A percentile compares a stretch with the other conserved stretches of the same genome.
phyloP scores from a whole-genome alignment of 2,329 filamentous ascomycete genomes.

The Botryosphaeria dothidea region DNA sequence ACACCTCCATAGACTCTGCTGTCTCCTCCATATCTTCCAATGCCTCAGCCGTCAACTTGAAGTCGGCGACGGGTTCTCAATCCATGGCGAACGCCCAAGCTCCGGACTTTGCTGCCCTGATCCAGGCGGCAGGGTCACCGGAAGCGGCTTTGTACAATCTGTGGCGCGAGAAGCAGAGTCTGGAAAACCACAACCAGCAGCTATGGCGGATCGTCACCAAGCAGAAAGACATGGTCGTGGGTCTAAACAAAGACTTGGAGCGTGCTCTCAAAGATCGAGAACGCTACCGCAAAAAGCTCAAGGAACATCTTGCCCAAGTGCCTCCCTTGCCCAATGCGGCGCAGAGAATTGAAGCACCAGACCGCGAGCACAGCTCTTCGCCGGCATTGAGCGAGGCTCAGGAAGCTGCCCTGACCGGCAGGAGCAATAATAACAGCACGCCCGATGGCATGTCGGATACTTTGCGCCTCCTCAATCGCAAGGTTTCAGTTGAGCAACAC shows the following conservation, averaged over 20 bases:
- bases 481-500: conserved; percentile 11
- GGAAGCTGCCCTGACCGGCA: conserved; percentile 10
- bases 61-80: conserved; percentile 23
- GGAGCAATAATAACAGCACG: conserved; percentile 13
- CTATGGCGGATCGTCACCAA: conserved; percentile 96
- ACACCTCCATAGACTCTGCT: conserved; percentile 90
- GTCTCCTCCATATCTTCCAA: conserved; percentile 64
- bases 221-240: conserved; percentile 89
- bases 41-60: conserved; percentile 59
- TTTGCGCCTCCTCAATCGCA: neutral
- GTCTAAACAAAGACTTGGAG: conserved; percentile 92
- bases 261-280: conserved; percentile 91
- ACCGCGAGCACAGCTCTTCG: conserved; percentile 40
- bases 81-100: conserved; percentile 51
- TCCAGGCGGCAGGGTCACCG: conserved; percentile 81
- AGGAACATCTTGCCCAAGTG: conserved; percentile 64
- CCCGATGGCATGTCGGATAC: neutral
- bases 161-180: conserved; percentile 86
- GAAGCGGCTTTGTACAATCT: conserved; percentile 88
- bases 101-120: conserved; percentile 75
- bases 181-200: conserved; percentile 85
- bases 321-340: conserved; percentile 37
- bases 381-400: conserved; percentile 27
- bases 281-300: conserved; percentile 85
- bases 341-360: conserved; percentile 33